Base-by-base conservation (phyloP, 768 basidiomycete genomes). In the Strobilomyces confusus region DNA sequence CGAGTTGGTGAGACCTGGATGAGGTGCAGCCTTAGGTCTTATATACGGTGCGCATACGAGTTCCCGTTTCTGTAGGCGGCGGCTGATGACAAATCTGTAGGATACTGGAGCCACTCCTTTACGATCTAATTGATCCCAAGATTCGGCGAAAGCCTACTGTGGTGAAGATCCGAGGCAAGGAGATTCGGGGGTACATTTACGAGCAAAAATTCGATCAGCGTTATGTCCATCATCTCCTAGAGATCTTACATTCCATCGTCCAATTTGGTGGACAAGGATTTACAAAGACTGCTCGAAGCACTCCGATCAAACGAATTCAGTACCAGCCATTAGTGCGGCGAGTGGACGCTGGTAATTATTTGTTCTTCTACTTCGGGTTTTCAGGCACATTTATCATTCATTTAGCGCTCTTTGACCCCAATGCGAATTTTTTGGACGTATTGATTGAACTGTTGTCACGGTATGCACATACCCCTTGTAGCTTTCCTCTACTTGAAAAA, bases 1-100 rank as follows among this genome's bases (percentile, higher is more conserved):
- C 80, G 92, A 12, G 77, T 89, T 30, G 91, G 90, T 14, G 95
- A 98, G 69, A 93, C 93, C 0, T 99, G 97, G 97, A 93, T 99
- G 88, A 81, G 95, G 25, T 93, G 92, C 64, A 92, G 85, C 62
- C 76, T 98, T 29, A 90, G 88, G 66, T 95, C 93, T 2, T 95
- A 95, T 66, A 75, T 93, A 53, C 82, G 95, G 93, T 94, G 69
- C 33, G 49, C 13, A 19, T 40, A 2, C 3, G 9, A 25, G 9
- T 12, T 26, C n/a, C 48, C 17, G 23, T 52, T 19, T 26, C 36
- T 22, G 40, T 23, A 17, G 23, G 37, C 11, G 17, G 29, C 3
- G 32, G 37, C 57, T 9, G 4, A 26, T 29, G 19, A 9, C 9
- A 20, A 22, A 48, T n/a, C 14, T 45, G 29, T 64, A 95, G 93